phyloP scores from a whole-genome alignment of 345 rosid genomes.

The Lepidium aucheri region DNA sequence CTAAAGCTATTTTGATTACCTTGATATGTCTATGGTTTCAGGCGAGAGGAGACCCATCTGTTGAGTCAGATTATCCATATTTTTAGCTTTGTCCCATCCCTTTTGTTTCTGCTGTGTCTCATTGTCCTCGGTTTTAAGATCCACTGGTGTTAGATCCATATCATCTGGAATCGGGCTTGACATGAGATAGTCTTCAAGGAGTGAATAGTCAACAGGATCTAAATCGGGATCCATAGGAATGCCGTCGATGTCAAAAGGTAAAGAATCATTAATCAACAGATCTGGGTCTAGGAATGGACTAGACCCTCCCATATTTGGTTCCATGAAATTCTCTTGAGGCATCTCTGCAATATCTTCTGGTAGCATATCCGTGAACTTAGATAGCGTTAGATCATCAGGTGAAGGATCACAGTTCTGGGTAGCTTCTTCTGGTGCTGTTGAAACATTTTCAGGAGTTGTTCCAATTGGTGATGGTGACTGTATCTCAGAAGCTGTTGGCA shows the following conservation, averaged over 20 bases:
- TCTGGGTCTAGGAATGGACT: conserved; percentile 43
- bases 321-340: conserved; percentile 37
- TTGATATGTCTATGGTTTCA: conserved; percentile 29
- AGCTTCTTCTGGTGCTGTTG: conserved; percentile 35
- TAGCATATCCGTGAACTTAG: conserved; percentile 41
- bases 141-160: conserved; percentile 45
- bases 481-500: conserved; percentile 53
- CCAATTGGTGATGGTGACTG: conserved; percentile 32
- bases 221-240: conserved; percentile 54
- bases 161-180: conserved; percentile 53
- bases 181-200: conserved; percentile 53
- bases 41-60: conserved; percentile 81
- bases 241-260: conserved; percentile 48
- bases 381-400: conserved; percentile 39
- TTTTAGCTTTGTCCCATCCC: conserved; percentile 42
- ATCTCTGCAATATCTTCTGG: conserved; percentile 38
- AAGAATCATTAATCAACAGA: conserved; percentile 34
- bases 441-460: conserved; percentile 38
- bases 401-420: conserved; percentile 27
- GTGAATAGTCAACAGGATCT: conserved; percentile 44
- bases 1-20: conserved; percentile 14
- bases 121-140: conserved; percentile 23
- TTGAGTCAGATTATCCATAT: conserved; percentile 68
- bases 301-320: conserved; percentile 27
- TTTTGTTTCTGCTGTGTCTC: conserved; percentile 32